phyloP scores from a whole-genome alignment of 805 yeast species.

The Cyberlindnera nakhonratchasimensis region DNA sequence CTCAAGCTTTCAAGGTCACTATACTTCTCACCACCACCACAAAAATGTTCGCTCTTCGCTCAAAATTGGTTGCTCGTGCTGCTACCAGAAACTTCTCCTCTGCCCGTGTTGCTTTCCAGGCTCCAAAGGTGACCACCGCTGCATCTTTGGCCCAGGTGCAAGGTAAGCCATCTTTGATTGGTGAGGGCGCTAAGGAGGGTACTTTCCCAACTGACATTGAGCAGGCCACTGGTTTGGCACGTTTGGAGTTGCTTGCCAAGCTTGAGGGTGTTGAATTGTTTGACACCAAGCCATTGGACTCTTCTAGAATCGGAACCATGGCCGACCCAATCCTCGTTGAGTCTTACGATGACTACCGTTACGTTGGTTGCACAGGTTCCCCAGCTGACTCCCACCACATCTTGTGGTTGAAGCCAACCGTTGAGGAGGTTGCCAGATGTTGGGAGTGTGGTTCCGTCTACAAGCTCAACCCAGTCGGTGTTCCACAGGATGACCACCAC shows the following conservation, averaged over 20 bases:
- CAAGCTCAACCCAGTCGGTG: slow-evolving; percentile 84
- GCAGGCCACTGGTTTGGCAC: slow-evolving; percentile 97
- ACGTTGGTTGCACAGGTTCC: slow-evolving; percentile 95
- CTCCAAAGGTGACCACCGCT: slow-evolving; percentile 45
- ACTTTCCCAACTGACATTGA: slow-evolving; percentile 90
- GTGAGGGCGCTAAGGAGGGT: slow-evolving; percentile 86
- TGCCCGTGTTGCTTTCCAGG: slow-evolving; percentile 29
- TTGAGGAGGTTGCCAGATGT: slow-evolving; percentile 84
- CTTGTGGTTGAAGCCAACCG: slow-evolving; percentile 89
- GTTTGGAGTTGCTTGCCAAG: slow-evolving; percentile 91
- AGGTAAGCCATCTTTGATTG: slow-evolving; percentile 74
- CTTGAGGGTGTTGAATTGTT: slow-evolving; percentile 93
- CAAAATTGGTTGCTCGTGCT: slow-evolving; percentile 30
- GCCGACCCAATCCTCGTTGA: slow-evolving; percentile 86
- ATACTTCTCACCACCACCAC: neutral
- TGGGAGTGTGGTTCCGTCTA: slow-evolving; percentile 99
- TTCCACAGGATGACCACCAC: slow-evolving; percentile 56
- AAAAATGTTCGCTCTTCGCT: slow-evolving; percentile 37
- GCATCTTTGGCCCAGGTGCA: slow-evolving; percentile 69
- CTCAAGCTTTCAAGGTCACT: too few species aligned
- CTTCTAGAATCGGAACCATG: slow-evolving; percentile 88
- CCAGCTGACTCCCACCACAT: slow-evolving; percentile 91
- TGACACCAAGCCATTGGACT: slow-evolving; percentile 82
- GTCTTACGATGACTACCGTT: slow-evolving; percentile 88
- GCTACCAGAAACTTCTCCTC: slow-evolving; percentile 33